These are phyloP conservation scores for Hemerocallis citrina DNA, from an alignment of 106 monocot species.

Conservation along the genomic window DNA sequence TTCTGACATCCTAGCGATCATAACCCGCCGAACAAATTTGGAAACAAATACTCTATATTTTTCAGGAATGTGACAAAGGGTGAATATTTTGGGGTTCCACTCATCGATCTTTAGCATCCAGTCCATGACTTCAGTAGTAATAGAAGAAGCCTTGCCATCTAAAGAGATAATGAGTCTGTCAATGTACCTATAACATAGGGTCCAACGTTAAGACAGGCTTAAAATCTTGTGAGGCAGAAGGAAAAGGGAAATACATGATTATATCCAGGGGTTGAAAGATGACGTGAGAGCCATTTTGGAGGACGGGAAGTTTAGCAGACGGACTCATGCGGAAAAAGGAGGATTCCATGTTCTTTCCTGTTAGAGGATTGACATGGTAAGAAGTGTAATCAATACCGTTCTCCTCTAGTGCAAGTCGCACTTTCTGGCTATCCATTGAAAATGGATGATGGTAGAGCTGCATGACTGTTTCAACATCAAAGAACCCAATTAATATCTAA, in stretches of 20 bases:
- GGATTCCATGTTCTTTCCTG: slow-evolving; percentile 84
- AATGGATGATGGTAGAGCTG: slow-evolving; percentile 97
- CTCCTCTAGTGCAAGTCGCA: slow-evolving; percentile 89
- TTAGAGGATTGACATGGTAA: slow-evolving; percentile 85
- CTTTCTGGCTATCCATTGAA: slow-evolving; percentile 92
- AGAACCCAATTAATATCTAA: background rate
- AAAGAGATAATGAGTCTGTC: slow-evolving; percentile 64
- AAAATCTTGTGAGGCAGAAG: background rate
- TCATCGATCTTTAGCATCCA: slow-evolving; percentile 86
- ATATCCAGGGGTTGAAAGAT: slow-evolving; percentile 63
- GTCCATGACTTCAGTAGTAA: slow-evolving; percentile 28
- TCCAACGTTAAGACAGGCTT: background rate
- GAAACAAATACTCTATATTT: slow-evolving; percentile 73
- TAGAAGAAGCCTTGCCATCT: slow-evolving; percentile 31
- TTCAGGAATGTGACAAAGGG: slow-evolving; percentile 52
- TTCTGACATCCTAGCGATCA: slow-evolving; percentile 90
- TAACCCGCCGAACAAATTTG: slow-evolving; percentile 61
- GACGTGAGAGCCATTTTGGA: slow-evolving; percentile 90
- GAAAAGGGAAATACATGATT: slow-evolving; percentile 41
- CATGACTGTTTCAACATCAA: slow-evolving; percentile 41
- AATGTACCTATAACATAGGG: slow-evolving; percentile 59
- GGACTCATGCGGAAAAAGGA: slow-evolving; percentile 90
- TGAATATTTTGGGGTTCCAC: slow-evolving; percentile 89
- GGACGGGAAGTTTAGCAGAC: slow-evolving; percentile 86
- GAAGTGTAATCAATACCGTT: slow-evolving; percentile 94